Percentiles rank a stretch among this genome's conserved stretches.
Conservation (phyloP, 352 stramenopile species). For the Pythium volutum region DNA sequence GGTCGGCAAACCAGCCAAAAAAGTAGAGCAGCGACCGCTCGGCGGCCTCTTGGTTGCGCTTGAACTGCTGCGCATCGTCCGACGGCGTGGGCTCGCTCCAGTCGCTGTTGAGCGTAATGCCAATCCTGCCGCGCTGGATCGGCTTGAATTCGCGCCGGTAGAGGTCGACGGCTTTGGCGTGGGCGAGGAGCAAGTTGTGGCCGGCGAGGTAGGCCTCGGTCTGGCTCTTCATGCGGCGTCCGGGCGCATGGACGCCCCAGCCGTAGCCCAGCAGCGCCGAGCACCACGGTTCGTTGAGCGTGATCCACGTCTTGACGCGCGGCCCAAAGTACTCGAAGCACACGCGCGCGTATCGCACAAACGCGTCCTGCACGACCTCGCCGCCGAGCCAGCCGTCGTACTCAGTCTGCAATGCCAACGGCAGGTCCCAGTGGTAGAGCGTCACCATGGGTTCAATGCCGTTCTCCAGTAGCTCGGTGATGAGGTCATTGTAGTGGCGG, state of each 20-base stretch:
- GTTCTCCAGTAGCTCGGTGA: conserved; percentile 68
- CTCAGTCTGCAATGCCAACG: conserved; percentile 61
- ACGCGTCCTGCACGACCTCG: conserved; percentile 64
- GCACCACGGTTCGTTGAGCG: conserved; percentile 93
- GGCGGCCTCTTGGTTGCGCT: conserved; percentile 61
- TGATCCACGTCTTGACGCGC: conserved; percentile 63
- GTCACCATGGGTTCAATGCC: conserved; percentile 90
- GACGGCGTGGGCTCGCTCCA: conserved; percentile 80
- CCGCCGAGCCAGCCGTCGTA: conserved; percentile 57
- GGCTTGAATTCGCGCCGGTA: conserved; percentile 59
- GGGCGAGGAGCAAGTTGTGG: conserved; percentile 90
- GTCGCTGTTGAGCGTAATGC: conserved; percentile 90
- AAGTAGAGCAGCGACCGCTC: conserved; percentile 82
- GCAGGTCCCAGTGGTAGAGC: conserved; percentile 96
- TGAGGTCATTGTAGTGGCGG: conserved; percentile 90
- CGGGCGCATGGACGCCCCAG: conserved; percentile 60
- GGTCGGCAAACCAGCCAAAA: conserved; percentile 91
- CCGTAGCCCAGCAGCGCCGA: conserved; percentile 40
- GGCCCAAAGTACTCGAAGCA: conserved; percentile 90
- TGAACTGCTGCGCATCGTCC: conserved; percentile 44
- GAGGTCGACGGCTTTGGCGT: conserved; percentile 76
- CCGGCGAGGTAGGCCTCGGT: conserved; percentile 38
- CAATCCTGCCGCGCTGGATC: conserved; percentile 74
- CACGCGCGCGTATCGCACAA: conserved; percentile 80
- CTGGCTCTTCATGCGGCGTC: conserved; percentile 33